Evolutionary conservation across 768 basidiomycete species (phyloP), one percentile per base, ranked within the genome.

Genomic region (Mycena venus): DNA sequence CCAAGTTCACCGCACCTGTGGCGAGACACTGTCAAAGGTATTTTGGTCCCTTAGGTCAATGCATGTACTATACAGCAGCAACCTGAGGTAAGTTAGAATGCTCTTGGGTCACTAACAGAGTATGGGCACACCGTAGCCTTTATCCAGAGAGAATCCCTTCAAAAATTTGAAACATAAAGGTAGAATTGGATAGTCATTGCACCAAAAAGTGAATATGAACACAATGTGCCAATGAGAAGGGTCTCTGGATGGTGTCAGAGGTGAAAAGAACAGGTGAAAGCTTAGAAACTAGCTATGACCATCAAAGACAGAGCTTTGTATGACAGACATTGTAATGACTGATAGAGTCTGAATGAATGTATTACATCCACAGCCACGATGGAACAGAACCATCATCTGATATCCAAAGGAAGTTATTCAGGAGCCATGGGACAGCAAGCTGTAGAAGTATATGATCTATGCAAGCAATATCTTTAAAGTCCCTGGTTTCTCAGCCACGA

Each of bases 151-250:
- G 68, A 44, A 36, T 69, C 68, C 2, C 49, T 19, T 2, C 58
- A 42, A 34, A 60, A 69, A 0, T 44, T 40, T 11, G 29, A 42
- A 29, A 23, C 47, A 29, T 59, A 69, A 6, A 49, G 47, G 58
- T 69, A 69, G 2, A 44, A 19, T 23, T 69, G 68, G 10, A 44
- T 60, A 5, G 56, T 59, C 3, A n/a, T 17, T 29, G 60, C 38
- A 12, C 66, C 66, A 27, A 68, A 68, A 8, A 68, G 66, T 4
- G 31, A 23, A 32, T 58, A 68, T 23, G 66, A 68, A 3, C 58
- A 31, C 3, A 68, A 38, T 3, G 42, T 47, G 36, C 66, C 66
- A 27, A 68, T 25, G 14, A 58, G 14, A 38, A 68, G n/a, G 31
- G 66, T 55, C 17, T 55, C 66, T 68, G 53, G 14, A 21, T 15